Percentiles rank a stretch among this genome's conserved stretches.
Conservation (phyloP, 2,329 filamentous ascomycete genomes). For the Sporothrix humicola region DNA sequence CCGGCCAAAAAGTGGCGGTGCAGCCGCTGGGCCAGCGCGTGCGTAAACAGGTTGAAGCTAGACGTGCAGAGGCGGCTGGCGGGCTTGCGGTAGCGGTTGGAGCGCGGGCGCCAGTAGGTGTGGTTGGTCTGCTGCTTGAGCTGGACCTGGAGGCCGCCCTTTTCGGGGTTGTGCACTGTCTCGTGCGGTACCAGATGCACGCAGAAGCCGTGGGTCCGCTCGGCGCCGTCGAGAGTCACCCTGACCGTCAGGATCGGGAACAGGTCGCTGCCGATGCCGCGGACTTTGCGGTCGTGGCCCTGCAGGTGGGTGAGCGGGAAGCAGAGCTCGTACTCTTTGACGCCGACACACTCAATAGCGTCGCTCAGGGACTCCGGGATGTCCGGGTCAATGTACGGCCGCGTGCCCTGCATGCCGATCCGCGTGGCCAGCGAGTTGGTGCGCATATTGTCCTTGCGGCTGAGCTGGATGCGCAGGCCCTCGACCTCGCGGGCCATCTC, state of each 20-base stretch:
- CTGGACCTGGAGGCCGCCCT: conserved; percentile 25
- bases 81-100: background rate
- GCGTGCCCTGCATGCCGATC: conserved; percentile 37
- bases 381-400: conserved; percentile 31
- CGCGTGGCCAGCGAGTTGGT: conserved; percentile 32
- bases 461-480: conserved; percentile 34
- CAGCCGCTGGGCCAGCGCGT: conserved; percentile 38
- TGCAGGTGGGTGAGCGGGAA: conserved; percentile 39
- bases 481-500: conserved; percentile 36
- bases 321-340: conserved; percentile 39
- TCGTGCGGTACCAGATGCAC: conserved; percentile 38
- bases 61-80: conserved; percentile 35
- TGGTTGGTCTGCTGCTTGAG: conserved; percentile 26
- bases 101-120: conserved; percentile 25
- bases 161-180: conserved; percentile 17
- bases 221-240: conserved; percentile 31
- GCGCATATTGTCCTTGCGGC: conserved; percentile 27
- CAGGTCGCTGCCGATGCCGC: conserved; percentile 37
- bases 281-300: conserved; percentile 34
- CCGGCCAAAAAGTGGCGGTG: conserved; percentile 32
- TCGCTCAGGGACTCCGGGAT: conserved; percentile 38
- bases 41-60: conserved; percentile 37
- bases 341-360: conserved; percentile 37
- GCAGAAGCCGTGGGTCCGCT: conserved; percentile 37
- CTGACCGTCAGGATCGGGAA: conserved; percentile 39